Evolutionary conservation across 257 asterid species (phyloP).

Genomic region (Gentiana straminea): DNA sequence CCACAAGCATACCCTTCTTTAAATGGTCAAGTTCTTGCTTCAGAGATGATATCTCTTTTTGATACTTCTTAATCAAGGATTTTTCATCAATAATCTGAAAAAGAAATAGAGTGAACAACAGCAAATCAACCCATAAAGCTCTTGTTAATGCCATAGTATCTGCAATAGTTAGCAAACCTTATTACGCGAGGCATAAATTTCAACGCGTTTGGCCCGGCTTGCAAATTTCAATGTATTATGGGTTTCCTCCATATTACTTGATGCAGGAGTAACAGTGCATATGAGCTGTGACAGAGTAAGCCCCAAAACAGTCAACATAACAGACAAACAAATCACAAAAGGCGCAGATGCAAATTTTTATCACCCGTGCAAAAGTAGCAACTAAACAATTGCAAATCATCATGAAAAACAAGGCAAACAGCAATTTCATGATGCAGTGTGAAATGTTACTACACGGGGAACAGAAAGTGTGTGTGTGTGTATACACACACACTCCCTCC

Average conservation of each 20-base stretch:
- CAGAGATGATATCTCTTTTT: conserved; percentile 80
- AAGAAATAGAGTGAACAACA: conserved; percentile 6
- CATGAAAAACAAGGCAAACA: background rate
- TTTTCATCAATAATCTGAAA: conserved; percentile 94
- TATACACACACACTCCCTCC: too few relatives aligned
- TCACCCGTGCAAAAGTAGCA: background rate
- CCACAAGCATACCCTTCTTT: conserved; percentile 63
- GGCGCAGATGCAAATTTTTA: background rate
- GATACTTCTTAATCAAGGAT: conserved; percentile 96
- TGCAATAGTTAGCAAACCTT: conserved; percentile 39
- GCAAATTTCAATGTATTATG: conserved; percentile 97
- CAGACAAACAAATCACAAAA: background rate
- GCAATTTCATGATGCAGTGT: background rate
- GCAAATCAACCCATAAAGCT: conserved; percentile 11
- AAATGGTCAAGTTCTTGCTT: conserved; percentile 88
- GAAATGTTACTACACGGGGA: background rate
- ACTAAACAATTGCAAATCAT: background rate
- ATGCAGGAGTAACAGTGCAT: conserved; percentile 96
- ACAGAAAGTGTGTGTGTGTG: background rate
- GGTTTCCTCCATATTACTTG: conserved; percentile 96
- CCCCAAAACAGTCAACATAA: conserved; percentile 3
- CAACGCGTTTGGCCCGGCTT: conserved; percentile 95
- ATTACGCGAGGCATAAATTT: conserved; percentile 86
- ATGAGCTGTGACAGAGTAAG: conserved; percentile 51
- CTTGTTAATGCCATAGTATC: conserved; percentile 5